Evolutionary conservation across 306 rosid species (phyloP), one percentile per base, ranked within the genome.

Genomic region (Rosa lucieae): DNA sequence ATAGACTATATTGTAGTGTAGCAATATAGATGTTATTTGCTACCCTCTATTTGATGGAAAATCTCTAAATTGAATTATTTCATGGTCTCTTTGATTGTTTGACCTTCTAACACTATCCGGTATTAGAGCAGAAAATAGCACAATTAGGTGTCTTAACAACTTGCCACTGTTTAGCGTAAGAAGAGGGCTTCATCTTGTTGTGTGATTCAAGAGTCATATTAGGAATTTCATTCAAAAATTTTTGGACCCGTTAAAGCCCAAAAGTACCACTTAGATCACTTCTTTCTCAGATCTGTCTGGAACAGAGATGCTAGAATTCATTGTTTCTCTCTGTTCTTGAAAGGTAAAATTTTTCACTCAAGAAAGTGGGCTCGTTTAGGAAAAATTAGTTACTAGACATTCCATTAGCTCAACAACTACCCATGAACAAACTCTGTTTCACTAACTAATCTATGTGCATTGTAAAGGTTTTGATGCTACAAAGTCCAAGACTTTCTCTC

Each of bases 71-170:
- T 53, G 59, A 53, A 58, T 59, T 10, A 32, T 0, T 73, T 53
- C 69, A 65, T 74, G 69, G n/a, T 74, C n/a, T 74, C 44, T 52
- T 74, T 59, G 78, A 23, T 74, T 74, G 20, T 74, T 74, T 75
- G 58, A 75, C 58, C 11, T 61, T 26, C n/a, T 44, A 23, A 59
- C 78, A 26, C 26, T 62, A 23, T 13, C 71, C 79, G 79, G 79
- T 29, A 76, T 44, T 76, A 76, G 15, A 62, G 79, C 61, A 59
- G 61, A 46, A 46, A 58, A 13, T 23, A 43, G 67, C 18, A 73
- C 43, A 73, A 53, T 1, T 18, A 20, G 59, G 35, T 14, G 39
- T 15, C 40, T 76, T 58, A 58, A 46, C 61, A 59, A 48, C 44
- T 43, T 49, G 56, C 78, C 70, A 26, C 70, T 44, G 10, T 35